These are phyloP conservation scores for Cyclotella atomus DNA, from an alignment of 108 stramenopile genomes.

Conservation along the genomic window DNA sequence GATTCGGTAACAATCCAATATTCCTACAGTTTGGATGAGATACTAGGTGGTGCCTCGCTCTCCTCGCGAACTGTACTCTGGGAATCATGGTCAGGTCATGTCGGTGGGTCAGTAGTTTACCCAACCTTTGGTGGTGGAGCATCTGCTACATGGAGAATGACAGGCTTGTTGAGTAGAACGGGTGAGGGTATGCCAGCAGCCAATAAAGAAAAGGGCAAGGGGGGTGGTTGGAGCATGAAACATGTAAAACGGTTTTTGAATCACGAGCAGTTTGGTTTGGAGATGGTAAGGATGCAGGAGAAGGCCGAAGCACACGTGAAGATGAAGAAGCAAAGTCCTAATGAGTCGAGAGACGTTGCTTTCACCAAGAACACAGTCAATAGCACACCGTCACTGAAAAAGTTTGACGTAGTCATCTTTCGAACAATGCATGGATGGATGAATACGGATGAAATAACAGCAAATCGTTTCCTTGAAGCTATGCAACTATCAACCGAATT, in stretches of 20 bases:
- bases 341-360: too few relatives aligned
- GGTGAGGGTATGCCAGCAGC: conserved; percentile 23
- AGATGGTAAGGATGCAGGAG: background rate
- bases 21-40: conserved; percentile 39
- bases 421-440: conserved; percentile 58
- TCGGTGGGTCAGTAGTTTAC: conserved; percentile 21
- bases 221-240: conserved; percentile 41
- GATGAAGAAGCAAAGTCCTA: background rate
- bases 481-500: conserved; percentile 36
- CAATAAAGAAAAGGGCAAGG: background rate
- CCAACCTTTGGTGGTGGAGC: conserved; percentile 45
- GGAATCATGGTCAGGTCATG: conserved; percentile 26
- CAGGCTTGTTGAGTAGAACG: conserved; percentile 22
- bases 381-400: too few relatives aligned
- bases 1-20: conserved; percentile 45
- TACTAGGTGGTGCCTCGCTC: background rate
- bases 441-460: conserved; percentile 35
- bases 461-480: conserved; percentile 33
- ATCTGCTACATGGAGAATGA: conserved; percentile 40
- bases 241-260: conserved; percentile 13
- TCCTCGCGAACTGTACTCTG: conserved; percentile 11
- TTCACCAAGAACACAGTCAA: too few relatives aligned
- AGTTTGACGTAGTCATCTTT: conserved; percentile 51
- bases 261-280: conserved; percentile 4
- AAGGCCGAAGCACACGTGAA: background rate